A percentile compares a stretch with the other conserved stretches of the same genome.
phyloP scores from a whole-genome alignment of 345 rosid genomes.

The Boechera divaricarpa region DNA sequence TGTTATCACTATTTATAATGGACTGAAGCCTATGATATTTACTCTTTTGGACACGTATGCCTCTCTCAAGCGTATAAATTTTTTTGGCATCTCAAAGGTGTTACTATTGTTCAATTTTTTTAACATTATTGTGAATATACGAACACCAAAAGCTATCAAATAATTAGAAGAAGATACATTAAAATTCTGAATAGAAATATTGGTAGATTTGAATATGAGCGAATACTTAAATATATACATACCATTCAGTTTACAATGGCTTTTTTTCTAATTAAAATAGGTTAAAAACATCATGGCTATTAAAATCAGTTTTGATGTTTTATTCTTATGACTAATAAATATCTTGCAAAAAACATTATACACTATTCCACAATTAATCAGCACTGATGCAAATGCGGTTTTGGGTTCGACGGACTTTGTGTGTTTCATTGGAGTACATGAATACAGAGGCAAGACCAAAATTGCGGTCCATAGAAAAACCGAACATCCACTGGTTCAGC shows the following conservation, averaged over 20 bases:
- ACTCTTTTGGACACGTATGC: constrained; percentile 24
- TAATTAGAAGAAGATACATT: background rate
- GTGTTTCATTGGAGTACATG: constrained; percentile 20
- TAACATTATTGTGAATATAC: too few relatives aligned
- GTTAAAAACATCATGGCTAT: background rate
- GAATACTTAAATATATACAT: background rate
- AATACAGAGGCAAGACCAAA: constrained; percentile 29
- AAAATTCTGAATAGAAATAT: background rate
- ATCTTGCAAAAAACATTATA: background rate
- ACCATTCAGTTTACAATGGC: background rate
- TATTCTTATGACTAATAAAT: background rate
- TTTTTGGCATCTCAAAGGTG: too few relatives aligned
- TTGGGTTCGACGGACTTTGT: background rate
- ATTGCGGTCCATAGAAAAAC: background rate
- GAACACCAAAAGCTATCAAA: too few relatives aligned
- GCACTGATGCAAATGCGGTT: background rate
- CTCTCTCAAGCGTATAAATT: too few relatives aligned
- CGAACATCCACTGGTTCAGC: constrained; percentile 8
- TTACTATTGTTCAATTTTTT: too few relatives aligned
- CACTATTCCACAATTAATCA: background rate
- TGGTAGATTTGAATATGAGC: background rate
- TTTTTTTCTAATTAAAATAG: too few relatives aligned
- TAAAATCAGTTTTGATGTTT: background rate
- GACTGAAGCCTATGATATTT: background rate
- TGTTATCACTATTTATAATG: constrained; percentile 25